phyloP scores from a whole-genome alignment of 2,329 filamentous ascomycete species.

The Talaromyces funiculosus region DNA sequence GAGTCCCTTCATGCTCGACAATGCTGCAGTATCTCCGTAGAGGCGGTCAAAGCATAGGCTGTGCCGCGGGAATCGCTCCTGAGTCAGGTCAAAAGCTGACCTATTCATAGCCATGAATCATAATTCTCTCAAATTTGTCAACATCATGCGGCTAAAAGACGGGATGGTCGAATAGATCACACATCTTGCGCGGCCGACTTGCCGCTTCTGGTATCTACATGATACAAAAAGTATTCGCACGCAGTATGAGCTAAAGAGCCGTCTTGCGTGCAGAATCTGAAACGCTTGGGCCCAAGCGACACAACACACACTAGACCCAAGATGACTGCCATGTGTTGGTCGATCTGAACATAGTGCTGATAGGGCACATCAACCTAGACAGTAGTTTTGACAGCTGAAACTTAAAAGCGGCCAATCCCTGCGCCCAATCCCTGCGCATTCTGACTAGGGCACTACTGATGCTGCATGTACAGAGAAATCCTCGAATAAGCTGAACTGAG shows the following conservation, averaged over 20 bases:
- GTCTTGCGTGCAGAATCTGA: neutral
- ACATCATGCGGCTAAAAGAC: neutral
- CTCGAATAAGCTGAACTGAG: neutral
- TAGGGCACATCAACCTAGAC: neutral
- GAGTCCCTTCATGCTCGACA: neutral
- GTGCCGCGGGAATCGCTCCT: neutral
- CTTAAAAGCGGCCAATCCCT: too few species aligned
- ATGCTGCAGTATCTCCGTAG: neutral
- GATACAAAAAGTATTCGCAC: neutral
- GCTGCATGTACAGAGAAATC: neutral
- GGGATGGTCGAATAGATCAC: too few species aligned
- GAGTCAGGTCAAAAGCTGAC: neutral
- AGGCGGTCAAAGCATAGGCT: neutral
- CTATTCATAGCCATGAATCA: neutral
- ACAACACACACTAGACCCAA: neutral
- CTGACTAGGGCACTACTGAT: neutral
- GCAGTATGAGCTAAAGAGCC: neutral
- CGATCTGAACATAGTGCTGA: neutral
- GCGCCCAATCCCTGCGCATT: neutral
- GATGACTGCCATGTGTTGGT: neutral
- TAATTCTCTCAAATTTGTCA: neutral
- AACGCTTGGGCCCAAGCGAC: neutral
- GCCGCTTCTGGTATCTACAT: slow-evolving; percentile 1
- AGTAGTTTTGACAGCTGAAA: neutral
- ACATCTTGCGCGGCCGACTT: neutral